Evolutionary conservation across 139 green algal species (phyloP), one percentile per base, ranked within the genome.

Genomic region (Picochlorum sp.): DNA sequence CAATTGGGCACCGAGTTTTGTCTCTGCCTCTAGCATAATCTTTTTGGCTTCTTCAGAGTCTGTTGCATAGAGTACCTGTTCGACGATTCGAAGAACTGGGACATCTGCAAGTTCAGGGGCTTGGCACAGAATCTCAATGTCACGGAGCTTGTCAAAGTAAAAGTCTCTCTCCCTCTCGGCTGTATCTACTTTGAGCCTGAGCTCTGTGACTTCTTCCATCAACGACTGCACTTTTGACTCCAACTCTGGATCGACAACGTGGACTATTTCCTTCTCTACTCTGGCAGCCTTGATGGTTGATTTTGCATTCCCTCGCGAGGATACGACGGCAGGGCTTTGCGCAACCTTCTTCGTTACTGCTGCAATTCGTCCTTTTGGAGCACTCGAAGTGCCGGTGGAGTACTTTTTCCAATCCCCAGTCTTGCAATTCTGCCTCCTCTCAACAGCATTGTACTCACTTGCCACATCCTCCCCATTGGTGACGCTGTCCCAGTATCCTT

Each of bases 61-160:
- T 21, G 82, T 77, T 1, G 85, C 82, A 63, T 94, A 96, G 62
- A 96, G 62, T 59, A 96, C 86, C 5, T 72, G 67, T 76, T 94
- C 82, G 37, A 95, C 72, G 2, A 76, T 66, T 49, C 85, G 77
- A 4, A 85, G 66, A 18, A 87, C 66, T 38, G 76, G 65, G 3
- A 76, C 49, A 28, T 57, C 70, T 49, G 71, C 58, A 54, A 90
- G 67, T 49, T 78, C 80, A 7, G 82, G 78, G 52, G 80, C 85
- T 71, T 97, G 90, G 81, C 91, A 97, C 20, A 99, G 69, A 63
- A 97, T 88, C 81, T 99, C 94, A n/a, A 99, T 90, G 72, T 97
- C 92, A 0, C 90, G 80, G 57, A 99, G 82, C 81, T 98, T 97
- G 57, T 82, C 82, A 76, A 95, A 97, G 76, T 96, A 96, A 57